Evolutionary conservation across 2,329 filamentous ascomycete species (phyloP).

Genomic region (Bimuria novae-zelandiae): DNA sequence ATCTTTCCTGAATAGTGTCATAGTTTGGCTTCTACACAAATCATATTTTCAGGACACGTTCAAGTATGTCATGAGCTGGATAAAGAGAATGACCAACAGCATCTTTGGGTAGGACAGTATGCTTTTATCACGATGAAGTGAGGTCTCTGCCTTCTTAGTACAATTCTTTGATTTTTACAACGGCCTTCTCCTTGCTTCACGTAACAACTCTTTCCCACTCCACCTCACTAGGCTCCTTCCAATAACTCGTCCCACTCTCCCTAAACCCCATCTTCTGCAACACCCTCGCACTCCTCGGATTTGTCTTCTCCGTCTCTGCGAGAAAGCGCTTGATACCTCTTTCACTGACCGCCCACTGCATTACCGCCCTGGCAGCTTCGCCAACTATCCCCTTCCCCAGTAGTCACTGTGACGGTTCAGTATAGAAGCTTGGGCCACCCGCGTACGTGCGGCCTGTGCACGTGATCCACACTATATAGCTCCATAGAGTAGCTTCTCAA

Average conservation of each 20-base stretch:
- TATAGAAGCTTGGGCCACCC: too few species aligned
- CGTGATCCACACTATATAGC: too few species aligned
- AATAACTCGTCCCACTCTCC: slow-evolving; percentile 18
- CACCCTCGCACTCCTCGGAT: slow-evolving; percentile 27
- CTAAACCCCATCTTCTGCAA: slow-evolving; percentile 33
- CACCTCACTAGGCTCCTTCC: slow-evolving; percentile 20
- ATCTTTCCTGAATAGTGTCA: slow-evolving; percentile 14
- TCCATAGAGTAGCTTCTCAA: too few species aligned
- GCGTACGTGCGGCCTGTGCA: too few species aligned
- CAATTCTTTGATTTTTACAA: not conserved
- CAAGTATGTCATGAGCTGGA: not conserved
- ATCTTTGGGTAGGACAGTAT: too few species aligned
- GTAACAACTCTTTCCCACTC: slow-evolving; percentile 20
- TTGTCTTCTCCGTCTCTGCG: slow-evolving; percentile 29
- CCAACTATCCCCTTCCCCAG: slow-evolving; percentile 24
- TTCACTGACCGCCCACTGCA: slow-evolving; percentile 20
- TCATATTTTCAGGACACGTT: not conserved
- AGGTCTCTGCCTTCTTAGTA: too few species aligned
- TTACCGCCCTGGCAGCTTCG: slow-evolving; percentile 23
- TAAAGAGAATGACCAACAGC: not conserved
- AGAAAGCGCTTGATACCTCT: slow-evolving; percentile 19
- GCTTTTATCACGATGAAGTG: too few species aligned
- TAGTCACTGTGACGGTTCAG: slow-evolving; percentile 8
- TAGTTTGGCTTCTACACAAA: slow-evolving; percentile 11
- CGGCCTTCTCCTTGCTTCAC: not conserved